These are phyloP conservation scores for Cladosporium cucumerinum DNA, from an alignment of 2,329 filamentous ascomycete genomes.

Conservation along the genomic window DNA sequence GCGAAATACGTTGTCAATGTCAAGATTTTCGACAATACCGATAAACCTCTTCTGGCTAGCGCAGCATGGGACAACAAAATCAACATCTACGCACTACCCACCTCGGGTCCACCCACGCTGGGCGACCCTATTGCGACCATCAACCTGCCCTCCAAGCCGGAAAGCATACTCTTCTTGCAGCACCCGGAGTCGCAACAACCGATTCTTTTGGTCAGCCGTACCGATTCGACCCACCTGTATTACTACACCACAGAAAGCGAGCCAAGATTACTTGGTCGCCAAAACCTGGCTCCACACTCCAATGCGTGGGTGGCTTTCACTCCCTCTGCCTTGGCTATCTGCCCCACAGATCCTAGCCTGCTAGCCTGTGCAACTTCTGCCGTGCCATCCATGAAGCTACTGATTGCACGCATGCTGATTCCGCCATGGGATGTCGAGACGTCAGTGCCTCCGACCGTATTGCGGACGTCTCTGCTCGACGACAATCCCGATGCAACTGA, in stretches of 20 bases:
- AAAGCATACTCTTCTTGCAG: slow-evolving; percentile 53
- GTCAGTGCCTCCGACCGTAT: slow-evolving; percentile 18
- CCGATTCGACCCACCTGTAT: slow-evolving; percentile 58
- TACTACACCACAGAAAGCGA: slow-evolving; percentile 47
- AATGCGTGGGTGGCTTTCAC: slow-evolving; percentile 64
- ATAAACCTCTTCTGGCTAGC: slow-evolving; percentile 48
- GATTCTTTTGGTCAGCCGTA: slow-evolving; percentile 52
- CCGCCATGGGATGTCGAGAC: slow-evolving; percentile 35
- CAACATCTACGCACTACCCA: slow-evolving; percentile 46
- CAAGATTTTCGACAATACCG: slow-evolving; percentile 34
- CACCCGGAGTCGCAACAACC: slow-evolving; percentile 48
- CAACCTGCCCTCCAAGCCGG: slow-evolving; percentile 52
- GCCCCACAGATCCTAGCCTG: slow-evolving; percentile 53
- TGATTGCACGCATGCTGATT: slow-evolving; percentile 57
- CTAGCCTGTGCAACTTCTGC: slow-evolving; percentile 59
- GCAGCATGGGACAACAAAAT: slow-evolving; percentile 61
- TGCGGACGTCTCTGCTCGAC: slow-evolving; percentile 26
- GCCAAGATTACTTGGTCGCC: slow-evolving; percentile 49
- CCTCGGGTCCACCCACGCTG: slow-evolving; percentile 29
- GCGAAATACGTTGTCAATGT: slow-evolving; percentile 58
- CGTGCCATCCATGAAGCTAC: slow-evolving; percentile 60
- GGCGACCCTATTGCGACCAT: slow-evolving; percentile 43
- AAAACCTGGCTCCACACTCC: slow-evolving; percentile 61
- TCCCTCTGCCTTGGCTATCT: slow-evolving; percentile 55
- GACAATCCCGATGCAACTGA: slow-evolving; percentile 25